Base-by-base conservation (phyloP, 1,284 basidiomycete genomes). In the Apiotrichum sp. region DNA sequence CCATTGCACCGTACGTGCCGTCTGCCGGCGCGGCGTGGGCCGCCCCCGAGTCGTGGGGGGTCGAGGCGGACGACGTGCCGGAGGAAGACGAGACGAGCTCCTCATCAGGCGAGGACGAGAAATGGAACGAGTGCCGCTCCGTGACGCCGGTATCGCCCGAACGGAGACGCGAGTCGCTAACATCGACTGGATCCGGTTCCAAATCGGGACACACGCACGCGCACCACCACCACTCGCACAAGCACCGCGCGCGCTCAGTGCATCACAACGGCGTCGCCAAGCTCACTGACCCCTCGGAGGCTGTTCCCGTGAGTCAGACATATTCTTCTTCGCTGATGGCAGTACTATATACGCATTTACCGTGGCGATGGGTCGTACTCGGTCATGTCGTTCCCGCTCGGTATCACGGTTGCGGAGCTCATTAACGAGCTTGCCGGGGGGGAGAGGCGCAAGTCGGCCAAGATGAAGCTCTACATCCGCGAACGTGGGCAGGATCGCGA, bases 401-500 rank as follows among this genome's bases (percentile, higher is more conserved):
- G 79, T 31, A 83, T 85, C 16, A 89, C 86, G 0, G 88, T 90
- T 4, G 80, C 81, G 5, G 84, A 88, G 50, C 76, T 95, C 54
- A 83, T 82, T 9, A 80, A 81, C 3, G 79, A 79, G 48, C 78
- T 93, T 50, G 62, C 68, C 5, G 68, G 69, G 2, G 61, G 58
- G 2, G 58, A 50, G 6, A 67, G 65, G 16, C 77, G 80, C 59
- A 87, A 86, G 69, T 81, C 81, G 10, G 67, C 68, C 6, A 69
- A 61, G 42, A 86, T 91, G 78, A 82, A 84, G 63, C 67, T 95
- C 43, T 91, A 91, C 78, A 74, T 95, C 53, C 86, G 87, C 67
- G 89, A 93, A 71, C 80, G 86, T 22, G 88, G 89, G 36, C 80
- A 89, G 79, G 93, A 96, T 69, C 86, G 93, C 10, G 80, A 90